Evolutionary conservation across 2,329 filamentous ascomycete genomes (phyloP).

Genomic region (Colletotrichum tanaceti): DNA sequence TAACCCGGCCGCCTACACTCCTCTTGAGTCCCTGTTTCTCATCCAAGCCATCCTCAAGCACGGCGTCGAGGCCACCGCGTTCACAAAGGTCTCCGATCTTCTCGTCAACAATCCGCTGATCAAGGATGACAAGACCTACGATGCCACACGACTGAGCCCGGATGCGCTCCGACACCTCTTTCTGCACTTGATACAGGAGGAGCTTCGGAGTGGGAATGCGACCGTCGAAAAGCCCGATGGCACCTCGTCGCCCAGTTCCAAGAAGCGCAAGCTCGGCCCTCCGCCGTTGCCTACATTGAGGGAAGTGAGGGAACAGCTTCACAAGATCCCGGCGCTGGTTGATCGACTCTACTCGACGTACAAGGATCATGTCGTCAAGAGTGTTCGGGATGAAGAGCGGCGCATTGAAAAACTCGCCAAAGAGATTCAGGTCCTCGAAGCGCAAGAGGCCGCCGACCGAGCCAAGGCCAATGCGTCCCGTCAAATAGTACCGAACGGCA

Average conservation of each 20-base stretch:
- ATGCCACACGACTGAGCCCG: conserved; percentile 78
- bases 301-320: conserved; percentile 73
- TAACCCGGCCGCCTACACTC: conserved; percentile 75
- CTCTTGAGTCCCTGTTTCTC: conserved; percentile 86
- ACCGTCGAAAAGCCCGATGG: conserved; percentile 47
- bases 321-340: conserved; percentile 77
- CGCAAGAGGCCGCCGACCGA: conserved; percentile 48
- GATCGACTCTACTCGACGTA: conserved; percentile 81
- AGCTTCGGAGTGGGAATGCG: conserved; percentile 67
- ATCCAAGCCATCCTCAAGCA: conserved; percentile 81
- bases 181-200: conserved; percentile 79
- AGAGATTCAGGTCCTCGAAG: conserved; percentile 77
- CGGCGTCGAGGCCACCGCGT: conserved; percentile 73
- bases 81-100: conserved; percentile 77
- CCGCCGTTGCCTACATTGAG: conserved; percentile 72
- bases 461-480: conserved; percentile 30
- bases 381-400: conserved; percentile 80
- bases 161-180: conserved; percentile 85
- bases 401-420: conserved; percentile 71
- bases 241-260: conserved; percentile 64
- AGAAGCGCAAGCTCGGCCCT: conserved; percentile 80
- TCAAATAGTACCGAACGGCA: conserved; percentile 13
- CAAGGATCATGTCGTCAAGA: conserved; percentile 73
- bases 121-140: conserved; percentile 75
- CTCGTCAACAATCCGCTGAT: conserved; percentile 81